phyloP scores from a whole-genome alignment of 495 filamentous ascomycete genomes.

The Penicillium malachiteum region DNA sequence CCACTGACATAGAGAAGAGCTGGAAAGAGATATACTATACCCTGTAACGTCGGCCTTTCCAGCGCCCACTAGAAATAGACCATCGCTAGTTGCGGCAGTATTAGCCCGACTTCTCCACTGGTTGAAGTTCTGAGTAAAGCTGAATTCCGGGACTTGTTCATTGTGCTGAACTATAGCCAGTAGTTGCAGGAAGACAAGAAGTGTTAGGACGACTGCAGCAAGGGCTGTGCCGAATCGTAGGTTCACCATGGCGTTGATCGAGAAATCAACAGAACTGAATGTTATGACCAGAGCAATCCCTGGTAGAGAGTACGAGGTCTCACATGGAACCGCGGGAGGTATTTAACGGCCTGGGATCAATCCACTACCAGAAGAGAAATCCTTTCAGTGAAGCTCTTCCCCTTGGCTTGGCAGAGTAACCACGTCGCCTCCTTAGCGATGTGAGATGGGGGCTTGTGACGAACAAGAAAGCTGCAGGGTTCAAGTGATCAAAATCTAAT shows the following conservation, averaged over 20 bases:
- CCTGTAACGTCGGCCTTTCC: slow-evolving; percentile 96
- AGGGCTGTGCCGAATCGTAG: slow-evolving; percentile 25
- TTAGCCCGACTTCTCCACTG: slow-evolving; percentile 24
- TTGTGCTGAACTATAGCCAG: slow-evolving; percentile 21
- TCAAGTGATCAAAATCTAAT: slow-evolving; percentile 13
- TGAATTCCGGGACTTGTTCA: slow-evolving; percentile 12
- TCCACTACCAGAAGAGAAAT: background rate
- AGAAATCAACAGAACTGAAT: too few species aligned
- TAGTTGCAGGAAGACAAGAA: slow-evolving; percentile 33
- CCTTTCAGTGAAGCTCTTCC: slow-evolving; percentile 15
- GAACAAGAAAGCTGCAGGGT: slow-evolving; percentile 16
- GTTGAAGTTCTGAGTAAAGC: slow-evolving; percentile 19
- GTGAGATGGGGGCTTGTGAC: slow-evolving; percentile 9
- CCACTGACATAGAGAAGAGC: background rate
- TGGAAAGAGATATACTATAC: slow-evolving; percentile 33
- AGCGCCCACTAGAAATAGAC: slow-evolving; percentile 78
- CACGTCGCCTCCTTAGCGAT: slow-evolving; percentile 10
- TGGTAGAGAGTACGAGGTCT: background rate
- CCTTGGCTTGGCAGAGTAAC: slow-evolving; percentile 7
- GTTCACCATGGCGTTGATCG: slow-evolving; percentile 26
- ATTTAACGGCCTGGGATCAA: slow-evolving; percentile 6
- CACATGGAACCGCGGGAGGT: slow-evolving; percentile 7
- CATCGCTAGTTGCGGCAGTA: slow-evolving; percentile 28
- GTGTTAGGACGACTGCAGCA: slow-evolving; percentile 22
- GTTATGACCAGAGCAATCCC: too few species aligned